A percentile compares a stretch with the other conserved stretches of the same genome.
These are phyloP conservation scores for Allomyces macrogynus DNA, from an alignment of 192 early-diverging fungal genomes.

Conservation along the genomic window DNA sequence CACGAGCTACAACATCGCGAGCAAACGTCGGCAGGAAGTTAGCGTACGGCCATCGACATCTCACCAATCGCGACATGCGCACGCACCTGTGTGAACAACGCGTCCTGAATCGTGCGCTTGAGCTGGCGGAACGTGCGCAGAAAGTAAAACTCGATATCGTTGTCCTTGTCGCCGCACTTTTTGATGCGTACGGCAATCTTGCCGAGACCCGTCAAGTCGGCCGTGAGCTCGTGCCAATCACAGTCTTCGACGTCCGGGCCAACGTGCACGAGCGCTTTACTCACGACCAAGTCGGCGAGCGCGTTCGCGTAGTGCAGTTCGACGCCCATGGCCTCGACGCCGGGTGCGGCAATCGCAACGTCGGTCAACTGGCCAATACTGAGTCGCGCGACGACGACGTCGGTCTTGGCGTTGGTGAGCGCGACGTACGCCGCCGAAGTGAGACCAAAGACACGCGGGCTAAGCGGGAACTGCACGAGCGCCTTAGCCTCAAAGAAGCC, in stretches of 20 bases:
- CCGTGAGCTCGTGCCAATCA: neutral
- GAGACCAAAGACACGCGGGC: neutral
- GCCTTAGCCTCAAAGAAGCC: neutral
- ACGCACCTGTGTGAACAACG: neutral
- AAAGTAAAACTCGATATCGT: slow-evolving; percentile 62
- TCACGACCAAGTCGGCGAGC: neutral
- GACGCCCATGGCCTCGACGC: neutral
- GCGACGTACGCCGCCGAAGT: neutral
- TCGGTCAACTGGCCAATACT: neutral
- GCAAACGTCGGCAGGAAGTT: neutral
- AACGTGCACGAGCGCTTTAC: neutral
- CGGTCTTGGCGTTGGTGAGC: neutral
- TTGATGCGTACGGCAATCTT: slow-evolving; percentile 32
- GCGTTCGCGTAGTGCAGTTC: neutral
- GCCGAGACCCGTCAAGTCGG: neutral
- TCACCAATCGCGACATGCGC: too few relatives aligned
- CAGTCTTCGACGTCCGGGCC: neutral
- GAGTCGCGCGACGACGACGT: neutral
- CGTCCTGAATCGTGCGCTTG: slow-evolving; percentile 41
- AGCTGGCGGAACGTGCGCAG: slow-evolving; percentile 51
- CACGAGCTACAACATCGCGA: neutral
- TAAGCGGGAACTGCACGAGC: neutral
- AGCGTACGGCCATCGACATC: too few relatives aligned
- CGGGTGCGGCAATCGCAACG: neutral
- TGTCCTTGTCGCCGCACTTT: slow-evolving; percentile 53